Evolutionary conservation across 495 filamentous ascomycete genomes (phyloP), one percentile per base, ranked within the genome.

Genomic region (Podospora tetraspora): DNA sequence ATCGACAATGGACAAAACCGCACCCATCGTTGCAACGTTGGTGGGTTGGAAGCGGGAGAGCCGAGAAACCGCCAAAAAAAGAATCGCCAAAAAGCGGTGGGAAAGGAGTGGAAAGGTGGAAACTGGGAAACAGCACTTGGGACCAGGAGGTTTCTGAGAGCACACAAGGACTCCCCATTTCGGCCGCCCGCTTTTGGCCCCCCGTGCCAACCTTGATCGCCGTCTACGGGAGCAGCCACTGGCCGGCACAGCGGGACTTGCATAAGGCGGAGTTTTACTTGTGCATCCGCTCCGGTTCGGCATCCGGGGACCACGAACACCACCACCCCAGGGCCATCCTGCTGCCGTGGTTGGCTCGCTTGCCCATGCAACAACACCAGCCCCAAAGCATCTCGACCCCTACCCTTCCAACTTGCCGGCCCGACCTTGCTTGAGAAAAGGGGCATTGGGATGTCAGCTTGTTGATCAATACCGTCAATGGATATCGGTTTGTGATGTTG

Each of bases 1-100:
- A 11, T 64, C 32, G 37, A 59, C 6, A 1, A 61, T 60, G 3
- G 68, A 67, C 13, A 70, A 1, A 9, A 70, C 64, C 12, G 64
- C 29, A 22, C 60, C 64, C 68, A 70, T 67, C 25, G 59, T 29
- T 29, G 24, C 59, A 60, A 27, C 2, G 43, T n/a, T n/a, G 16
- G 22, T 3, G 22, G 22, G 16, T 52, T 29, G 16, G 3, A 3
- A 60, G 22, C 13, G 24, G 24, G 21, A 19, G 59, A 24, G 2
- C 8, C 23, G 59, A 25, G 27, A 24, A 5, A 19, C 25, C 9
- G 21, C 58, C 13, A 60, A 16, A 4, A 37, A 37, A 37, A 16
- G 3, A 13, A 13, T 43, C 2, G 11, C 22, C 59, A 60, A 24
- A 25, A 59, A 23, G 59, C 23, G 27, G 59, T 25, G 27, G 27